Evolutionary conservation across 2,329 filamentous ascomycete genomes (phyloP).

Genomic region (Clonostachys chloroleuca): DNA sequence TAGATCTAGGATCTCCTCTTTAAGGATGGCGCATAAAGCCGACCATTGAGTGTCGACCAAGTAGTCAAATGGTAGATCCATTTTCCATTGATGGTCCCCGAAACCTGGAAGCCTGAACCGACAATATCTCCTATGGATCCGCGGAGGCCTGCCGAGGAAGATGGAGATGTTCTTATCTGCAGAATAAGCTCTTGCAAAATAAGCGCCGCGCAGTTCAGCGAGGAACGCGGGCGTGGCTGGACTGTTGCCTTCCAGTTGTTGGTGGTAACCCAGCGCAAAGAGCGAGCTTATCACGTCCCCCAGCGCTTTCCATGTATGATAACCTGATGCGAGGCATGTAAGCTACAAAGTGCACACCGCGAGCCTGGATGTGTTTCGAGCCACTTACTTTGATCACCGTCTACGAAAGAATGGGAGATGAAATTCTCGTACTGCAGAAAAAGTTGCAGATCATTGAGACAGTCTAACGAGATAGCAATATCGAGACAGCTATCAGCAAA

Average conservation of each 20-base stretch:
- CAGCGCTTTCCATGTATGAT: conserved; percentile 33
- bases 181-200: conserved; percentile 34
- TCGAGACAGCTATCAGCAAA: conserved; percentile 13
- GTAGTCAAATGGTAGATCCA: background rate
- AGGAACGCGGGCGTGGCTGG: conserved; percentile 25
- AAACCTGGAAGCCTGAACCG: background rate
- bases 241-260: conserved; percentile 16
- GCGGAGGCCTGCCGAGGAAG: conserved; percentile 35
- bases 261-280: conserved; percentile 40
- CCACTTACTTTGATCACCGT: conserved; percentile 39
- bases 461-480: conserved; percentile 13
- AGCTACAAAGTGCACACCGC: no score
- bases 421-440: conserved; percentile 40
- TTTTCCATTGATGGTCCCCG: background rate
- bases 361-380: conserved; percentile 6
- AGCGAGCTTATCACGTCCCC: conserved; percentile 38
- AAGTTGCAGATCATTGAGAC: conserved; percentile 36
- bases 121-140: conserved; percentile 16
- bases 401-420: conserved; percentile 33
- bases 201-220: conserved; percentile 27
- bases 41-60: background rate
- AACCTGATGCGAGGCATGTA: no score
- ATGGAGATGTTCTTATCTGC: conserved; percentile 34
- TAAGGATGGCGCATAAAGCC: background rate
- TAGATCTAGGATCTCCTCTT: background rate